Evolutionary conservation across 805 yeast species (phyloP).

Genomic region (Lipomyces anomalus): DNA sequence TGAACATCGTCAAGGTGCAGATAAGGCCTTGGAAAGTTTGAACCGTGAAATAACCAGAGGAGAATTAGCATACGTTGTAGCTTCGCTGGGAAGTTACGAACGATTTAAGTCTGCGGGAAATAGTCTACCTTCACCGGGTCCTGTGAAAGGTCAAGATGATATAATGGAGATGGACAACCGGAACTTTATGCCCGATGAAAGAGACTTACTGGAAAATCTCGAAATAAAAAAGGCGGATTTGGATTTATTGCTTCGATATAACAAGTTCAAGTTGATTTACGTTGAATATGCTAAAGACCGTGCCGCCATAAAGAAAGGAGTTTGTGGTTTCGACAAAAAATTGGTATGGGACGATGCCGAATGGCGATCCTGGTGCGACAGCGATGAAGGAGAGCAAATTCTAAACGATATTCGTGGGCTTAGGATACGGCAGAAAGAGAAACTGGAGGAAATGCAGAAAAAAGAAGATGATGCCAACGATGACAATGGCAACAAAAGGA

Average conservation of each 20-base stretch:
- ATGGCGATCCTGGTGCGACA: slow-evolving; percentile 22
- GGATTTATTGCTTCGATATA: slow-evolving; percentile 11
- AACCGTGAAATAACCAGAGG: slow-evolving; percentile 9
- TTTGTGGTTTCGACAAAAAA: slow-evolving; percentile 29
- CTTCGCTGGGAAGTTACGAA: neutral
- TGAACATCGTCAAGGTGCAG: slow-evolving; percentile 22
- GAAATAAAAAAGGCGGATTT: slow-evolving; percentile 1
- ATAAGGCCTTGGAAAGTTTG: slow-evolving; percentile 1
- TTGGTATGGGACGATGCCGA: slow-evolving; percentile 27
- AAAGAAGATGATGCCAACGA: neutral
- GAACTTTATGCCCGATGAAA: neutral
- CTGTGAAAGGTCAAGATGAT: neutral
- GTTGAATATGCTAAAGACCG: slow-evolving; percentile 21
- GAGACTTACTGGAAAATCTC: neutral
- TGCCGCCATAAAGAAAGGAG: slow-evolving; percentile 27
- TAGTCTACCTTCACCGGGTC: neutral
- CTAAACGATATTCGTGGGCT: slow-evolving; percentile 8
- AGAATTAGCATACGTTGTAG: neutral
- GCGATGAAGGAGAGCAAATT: slow-evolving; percentile 10
- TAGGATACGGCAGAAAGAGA: slow-evolving; percentile 4
- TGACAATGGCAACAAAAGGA: neutral
- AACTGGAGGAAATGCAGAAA: slow-evolving; percentile 1
- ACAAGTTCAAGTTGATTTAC: slow-evolving; percentile 19
- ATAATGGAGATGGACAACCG: neutral
- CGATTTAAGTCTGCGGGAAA: slow-evolving; percentile 1